Conservation (phyloP, 2,329 filamentous ascomycete species). For the Apiospora arundinis region DNA sequence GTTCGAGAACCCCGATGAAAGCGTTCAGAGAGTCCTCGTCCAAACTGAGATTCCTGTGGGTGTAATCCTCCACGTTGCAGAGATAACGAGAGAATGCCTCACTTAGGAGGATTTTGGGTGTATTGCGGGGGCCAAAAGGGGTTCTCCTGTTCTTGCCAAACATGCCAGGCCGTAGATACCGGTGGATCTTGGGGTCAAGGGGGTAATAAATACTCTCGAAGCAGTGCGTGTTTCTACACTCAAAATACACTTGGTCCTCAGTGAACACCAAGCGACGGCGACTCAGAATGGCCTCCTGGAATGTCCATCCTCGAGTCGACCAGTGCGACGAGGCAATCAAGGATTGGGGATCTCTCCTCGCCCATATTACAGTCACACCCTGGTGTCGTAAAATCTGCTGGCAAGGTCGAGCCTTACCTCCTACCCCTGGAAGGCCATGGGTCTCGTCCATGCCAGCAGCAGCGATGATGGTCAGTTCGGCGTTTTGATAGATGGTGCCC, state of each 20-base stretch:
- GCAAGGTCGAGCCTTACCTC: no score
- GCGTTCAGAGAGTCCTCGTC: not conserved
- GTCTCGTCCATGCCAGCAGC: conserved; percentile 42
- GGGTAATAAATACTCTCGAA: not conserved
- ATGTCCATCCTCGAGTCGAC: conserved; percentile 47
- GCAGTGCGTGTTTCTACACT: conserved; percentile 34
- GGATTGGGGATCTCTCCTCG: conserved; percentile 25
- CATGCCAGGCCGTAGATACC: not conserved
- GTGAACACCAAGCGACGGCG: conserved; percentile 47
- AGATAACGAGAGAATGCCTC: not conserved
- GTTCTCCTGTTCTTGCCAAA: not conserved
- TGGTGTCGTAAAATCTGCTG: not conserved
- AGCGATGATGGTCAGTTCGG: conserved; percentile 46
- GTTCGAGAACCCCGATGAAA: not conserved
- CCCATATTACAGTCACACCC: conserved; percentile 34
- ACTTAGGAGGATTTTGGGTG: not conserved
- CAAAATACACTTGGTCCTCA: conserved; percentile 47
- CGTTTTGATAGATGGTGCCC: conserved; percentile 45
- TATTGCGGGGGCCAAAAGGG: not conserved
- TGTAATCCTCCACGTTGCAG: not conserved
- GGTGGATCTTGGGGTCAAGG: not conserved
- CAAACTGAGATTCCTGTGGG: not conserved
- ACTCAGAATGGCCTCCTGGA: conserved; percentile 46
- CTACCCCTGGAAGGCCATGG: conserved; percentile 42
- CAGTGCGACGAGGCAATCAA: conserved; percentile 37